These are phyloP conservation scores for Myriosclerotinia scirpicola DNA, from an alignment of 2,329 filamentous ascomycete genomes.

Conservation along the genomic window DNA sequence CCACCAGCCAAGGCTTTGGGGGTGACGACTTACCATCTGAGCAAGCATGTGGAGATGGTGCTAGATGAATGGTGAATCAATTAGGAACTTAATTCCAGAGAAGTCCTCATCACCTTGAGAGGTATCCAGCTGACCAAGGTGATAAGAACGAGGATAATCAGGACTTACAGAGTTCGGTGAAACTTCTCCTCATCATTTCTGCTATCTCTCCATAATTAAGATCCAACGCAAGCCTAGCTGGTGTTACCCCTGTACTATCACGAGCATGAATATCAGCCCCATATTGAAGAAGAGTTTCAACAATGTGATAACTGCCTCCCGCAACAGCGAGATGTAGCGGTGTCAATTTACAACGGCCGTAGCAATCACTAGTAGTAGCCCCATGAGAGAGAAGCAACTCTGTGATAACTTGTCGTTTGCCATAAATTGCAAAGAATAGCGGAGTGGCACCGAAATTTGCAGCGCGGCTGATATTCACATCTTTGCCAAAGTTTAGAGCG, in stretches of 20 bases:
- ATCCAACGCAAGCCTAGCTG: neutral
- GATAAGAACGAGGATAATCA: neutral
- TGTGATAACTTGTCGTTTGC: neutral
- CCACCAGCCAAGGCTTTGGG: too few species aligned
- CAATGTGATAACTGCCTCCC: neutral
- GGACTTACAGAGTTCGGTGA: neutral
- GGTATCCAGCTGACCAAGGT: too few species aligned
- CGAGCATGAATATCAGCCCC: neutral
- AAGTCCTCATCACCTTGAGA: too few species aligned
- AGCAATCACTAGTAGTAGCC: neutral
- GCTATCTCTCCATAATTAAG: neutral
- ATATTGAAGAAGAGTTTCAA: neutral
- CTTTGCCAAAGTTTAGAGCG: neutral
- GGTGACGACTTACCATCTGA: too few species aligned
- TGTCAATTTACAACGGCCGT: neutral
- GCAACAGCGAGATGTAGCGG: conserved; percentile 1
- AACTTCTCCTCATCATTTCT: neutral
- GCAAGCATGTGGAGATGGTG: too few species aligned
- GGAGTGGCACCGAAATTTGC: neutral
- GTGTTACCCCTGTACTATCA: neutral
- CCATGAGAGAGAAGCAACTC: neutral
- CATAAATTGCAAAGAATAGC: conserved; percentile 5
- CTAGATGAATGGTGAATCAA: too few species aligned
- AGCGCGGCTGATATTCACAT: neutral
- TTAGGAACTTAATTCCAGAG: too few species aligned